phyloP scores from a whole-genome alignment of 495 filamentous ascomycete species.

The Talaromyces proteolyticus region DNA sequence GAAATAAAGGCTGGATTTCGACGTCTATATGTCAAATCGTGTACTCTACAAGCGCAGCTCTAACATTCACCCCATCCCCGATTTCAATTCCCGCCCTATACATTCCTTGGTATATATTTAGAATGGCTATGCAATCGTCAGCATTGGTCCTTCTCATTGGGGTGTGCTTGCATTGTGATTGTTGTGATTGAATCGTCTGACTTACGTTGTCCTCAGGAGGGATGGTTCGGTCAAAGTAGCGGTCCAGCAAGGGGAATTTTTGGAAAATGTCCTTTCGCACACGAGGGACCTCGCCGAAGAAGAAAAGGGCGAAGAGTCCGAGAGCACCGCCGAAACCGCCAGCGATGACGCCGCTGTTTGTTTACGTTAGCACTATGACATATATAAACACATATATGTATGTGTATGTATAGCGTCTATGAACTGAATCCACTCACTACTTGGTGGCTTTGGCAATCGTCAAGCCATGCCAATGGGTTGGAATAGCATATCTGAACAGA shows the following conservation, averaged over 20 bases:
- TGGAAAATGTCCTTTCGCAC: constrained; percentile 61
- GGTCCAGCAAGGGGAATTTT: constrained; percentile 56
- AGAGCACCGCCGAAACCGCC: constrained; percentile 55
- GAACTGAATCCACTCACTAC: constrained; percentile 36
- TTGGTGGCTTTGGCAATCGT: constrained; percentile 34
- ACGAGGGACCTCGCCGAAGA: constrained; percentile 65
- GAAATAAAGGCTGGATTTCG: constrained; percentile 1
- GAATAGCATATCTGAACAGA: constrained; percentile 43
- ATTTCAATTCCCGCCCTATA: constrained; percentile 7
- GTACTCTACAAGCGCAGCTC: constrained; percentile 2
- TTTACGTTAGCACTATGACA: neutral
- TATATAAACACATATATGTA: no score
- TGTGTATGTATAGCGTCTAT: neutral
- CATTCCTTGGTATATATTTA: constrained; percentile 22
- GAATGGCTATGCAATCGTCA: no score
- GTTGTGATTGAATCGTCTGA: no score
- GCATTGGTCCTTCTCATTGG: no score
- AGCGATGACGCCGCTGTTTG: constrained; percentile 46
- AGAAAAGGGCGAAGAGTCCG: constrained; percentile 60
- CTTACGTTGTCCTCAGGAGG: constrained; percentile 60
- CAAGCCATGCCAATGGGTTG: constrained; percentile 44
- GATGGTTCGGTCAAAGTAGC: constrained; percentile 51
- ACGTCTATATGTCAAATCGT: constrained; percentile 5
- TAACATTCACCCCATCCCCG: neutral
- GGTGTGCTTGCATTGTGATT: no score